Base-by-base conservation (phyloP, 768 basidiomycete species). In the Pleurotus ostreatus region DNA sequence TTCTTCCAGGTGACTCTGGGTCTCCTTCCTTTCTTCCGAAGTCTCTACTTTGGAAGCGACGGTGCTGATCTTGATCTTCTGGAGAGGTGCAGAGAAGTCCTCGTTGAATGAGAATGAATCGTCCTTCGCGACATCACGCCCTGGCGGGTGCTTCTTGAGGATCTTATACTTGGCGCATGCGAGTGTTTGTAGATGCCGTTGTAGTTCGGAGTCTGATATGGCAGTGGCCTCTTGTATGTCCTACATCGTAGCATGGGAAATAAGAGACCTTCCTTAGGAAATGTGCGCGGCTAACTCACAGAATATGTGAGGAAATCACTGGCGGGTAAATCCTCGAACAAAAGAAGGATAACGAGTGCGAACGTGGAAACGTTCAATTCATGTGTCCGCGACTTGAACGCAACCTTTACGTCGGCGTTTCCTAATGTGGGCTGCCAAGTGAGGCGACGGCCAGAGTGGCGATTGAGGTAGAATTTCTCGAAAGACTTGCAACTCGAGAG, bases 111-210 rank as follows among this genome's bases (percentile, higher is more conserved):
- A 86, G 71, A 99, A 99, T 2, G 82, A 77, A 69, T 99, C 97
- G 9, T 73, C 75, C 0, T 75, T 62, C 51, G 84, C 72, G 39
- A 99, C 80, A 18, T 98, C 95, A 41, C 95, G 83, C 7, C 92
- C 84, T 40, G 89, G 82, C 0, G 96, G 97, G 58, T 88, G 86
- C 65, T 98, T 98, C 71, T 86, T 93, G 60, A 99, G 71, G 25
- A 99, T 77, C 64, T 94, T 94, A 76, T 79, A 94, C 68, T 94
- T 98, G 8, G 90, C 94, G 66, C 96, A 98, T 0, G 97, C 95
- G 20, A 99, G 79, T 0, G 96, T 94, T 66, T 99, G 97, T 2
- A 99, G 79, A 61, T 94, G 89, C n/a, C 97, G 88, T 65, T 88
- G 85, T 2, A 98, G 78, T 56, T 98, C 95, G 0, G 59, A 59